Evolutionary conservation across 805 yeast species (phyloP), one percentile per base, ranked within the genome.

Genomic region (Blastobotrys chiropterorum): DNA sequence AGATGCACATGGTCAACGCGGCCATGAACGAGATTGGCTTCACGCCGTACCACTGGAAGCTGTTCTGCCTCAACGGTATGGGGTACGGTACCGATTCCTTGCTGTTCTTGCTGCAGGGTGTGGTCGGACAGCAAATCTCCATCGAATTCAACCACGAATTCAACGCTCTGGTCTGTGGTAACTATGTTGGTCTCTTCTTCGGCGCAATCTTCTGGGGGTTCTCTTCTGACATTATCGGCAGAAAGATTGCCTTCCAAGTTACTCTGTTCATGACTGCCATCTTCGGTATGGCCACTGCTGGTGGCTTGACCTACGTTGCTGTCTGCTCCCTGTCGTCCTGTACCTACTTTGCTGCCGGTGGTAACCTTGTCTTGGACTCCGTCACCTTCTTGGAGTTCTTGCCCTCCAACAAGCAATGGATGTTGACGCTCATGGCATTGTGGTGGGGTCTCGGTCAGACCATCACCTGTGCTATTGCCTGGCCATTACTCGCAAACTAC

Each of bases 381-480:
- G 71, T 81, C 41, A 76, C 77, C 6, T 77, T 77, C 56, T 61
- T 79, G 38, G 82, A 80, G 59, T 78, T 73, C 52, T 65, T 80
- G 52, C 84, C 85, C 2, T 66, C 71, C 44, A 72, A 72, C 47
- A 66, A 74, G 57, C 80, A 78, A 56, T 80, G 74, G 73, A 62
- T 79, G 55, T 69, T 76, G 48, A 78, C 83, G 1, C 68, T 77
- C 38, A 72, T 81, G 66, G 80, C 83, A 19, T 67, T 73, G 44
- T 81, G 76, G 79, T 81, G 85, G 86, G 82, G 83, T 44, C 68
- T 81, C 38, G 85, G 85, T 31, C 85, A 81, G 61, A 72, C 81
- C 1, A 67, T 80, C 43, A 74, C 81, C 11, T 70, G 71, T 31
- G 64, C 79, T 16, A 59, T 79, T 41, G 75, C 82, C 3, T 81